Percentiles rank a stretch among this genome's conserved stretches.
These are phyloP conservation scores for Metschnikowia sp. DNA, from an alignment of 805 yeast species.

Conservation along the genomic window DNA sequence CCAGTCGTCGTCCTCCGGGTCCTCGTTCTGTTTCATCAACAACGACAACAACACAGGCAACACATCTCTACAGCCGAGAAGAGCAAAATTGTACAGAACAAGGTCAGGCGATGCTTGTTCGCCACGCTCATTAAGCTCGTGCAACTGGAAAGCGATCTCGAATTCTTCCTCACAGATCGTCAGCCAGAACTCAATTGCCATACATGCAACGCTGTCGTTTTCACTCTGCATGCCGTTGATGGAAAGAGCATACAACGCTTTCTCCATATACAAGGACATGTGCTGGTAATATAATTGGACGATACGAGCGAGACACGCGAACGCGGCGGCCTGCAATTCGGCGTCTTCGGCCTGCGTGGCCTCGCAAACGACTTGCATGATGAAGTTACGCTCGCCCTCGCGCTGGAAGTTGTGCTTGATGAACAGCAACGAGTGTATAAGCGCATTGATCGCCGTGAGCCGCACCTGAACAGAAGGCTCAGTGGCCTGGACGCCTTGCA, in stretches of 20 bases:
- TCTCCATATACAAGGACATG: conserved; percentile 96
- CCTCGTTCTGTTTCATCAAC: conserved; percentile 86
- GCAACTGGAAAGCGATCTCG: conserved; percentile 67
- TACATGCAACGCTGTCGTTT: conserved; percentile 86
- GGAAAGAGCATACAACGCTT: conserved; percentile 87
- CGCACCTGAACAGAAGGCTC: conserved; percentile 77
- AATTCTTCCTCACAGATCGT: conserved; percentile 99
- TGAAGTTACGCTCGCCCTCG: conserved; percentile 93
- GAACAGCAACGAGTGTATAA: conserved; percentile 86
- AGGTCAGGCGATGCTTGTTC: conserved; percentile 38
- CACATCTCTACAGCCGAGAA: conserved; percentile 78
- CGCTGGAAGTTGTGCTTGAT: conserved; percentile 83
- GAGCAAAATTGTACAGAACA: conserved; percentile 74
- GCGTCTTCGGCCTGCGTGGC: conserved; percentile 87
- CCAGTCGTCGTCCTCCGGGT: conserved; percentile 96
- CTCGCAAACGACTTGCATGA: conserved; percentile 98
- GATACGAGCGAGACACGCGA: conserved; percentile 90
- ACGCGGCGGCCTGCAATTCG: conserved; percentile 89
- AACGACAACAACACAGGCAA: conserved; percentile 80
- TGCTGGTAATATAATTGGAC: conserved; percentile 84
- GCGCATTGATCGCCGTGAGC: conserved; percentile 86
- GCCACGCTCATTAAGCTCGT: conserved; percentile 47
- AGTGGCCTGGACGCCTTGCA: conserved; percentile 87
- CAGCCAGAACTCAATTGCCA: conserved; percentile 99
- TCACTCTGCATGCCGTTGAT: conserved; percentile 85